phyloP scores from a whole-genome alignment of 2,329 filamentous ascomycete genomes.

The Pyrenochaeta sp. region DNA sequence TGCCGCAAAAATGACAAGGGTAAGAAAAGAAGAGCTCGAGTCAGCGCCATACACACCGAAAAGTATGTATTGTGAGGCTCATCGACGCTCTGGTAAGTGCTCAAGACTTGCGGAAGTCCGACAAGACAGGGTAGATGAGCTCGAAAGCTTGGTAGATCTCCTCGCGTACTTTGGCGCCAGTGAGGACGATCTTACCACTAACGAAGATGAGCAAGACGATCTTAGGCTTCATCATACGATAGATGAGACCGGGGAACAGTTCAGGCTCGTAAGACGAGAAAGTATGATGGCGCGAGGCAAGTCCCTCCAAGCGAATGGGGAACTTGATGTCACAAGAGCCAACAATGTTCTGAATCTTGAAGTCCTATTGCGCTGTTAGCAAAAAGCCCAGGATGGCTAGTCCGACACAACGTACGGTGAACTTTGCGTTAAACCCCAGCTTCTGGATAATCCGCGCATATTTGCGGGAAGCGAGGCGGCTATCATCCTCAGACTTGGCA shows the following conservation, averaged over 20 bases:
- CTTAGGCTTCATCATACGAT: constrained; percentile 99
- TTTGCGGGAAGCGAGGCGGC: constrained; percentile 94
- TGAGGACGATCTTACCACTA: constrained; percentile 96
- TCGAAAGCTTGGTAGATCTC: constrained; percentile 72
- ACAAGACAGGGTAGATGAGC: constrained; percentile 38
- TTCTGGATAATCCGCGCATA: constrained; percentile 99
- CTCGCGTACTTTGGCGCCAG: constrained; percentile 95
- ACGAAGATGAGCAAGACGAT: constrained; percentile 98
- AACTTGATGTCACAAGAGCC: constrained; percentile 99
- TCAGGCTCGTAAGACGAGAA: constrained; percentile 96
- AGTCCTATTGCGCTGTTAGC: constrained; percentile 65
- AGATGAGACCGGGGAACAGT: constrained; percentile 98
- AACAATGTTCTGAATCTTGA: constrained; percentile 98
- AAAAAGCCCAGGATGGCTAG: constrained; percentile 12
- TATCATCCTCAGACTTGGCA: constrained; percentile 97
- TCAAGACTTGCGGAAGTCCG: constrained; percentile 71
- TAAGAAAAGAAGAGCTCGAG: constrained; percentile 24
- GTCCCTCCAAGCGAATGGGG: constrained; percentile 93
- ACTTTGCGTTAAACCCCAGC: constrained; percentile 98
- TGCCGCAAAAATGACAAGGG: constrained; percentile 45
- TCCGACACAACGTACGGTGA: constrained; percentile 64
- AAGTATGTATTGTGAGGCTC: constrained; percentile 9
- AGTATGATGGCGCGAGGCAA: constrained; percentile 97
- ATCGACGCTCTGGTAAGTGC: constrained; percentile 12
- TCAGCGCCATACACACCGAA: constrained; percentile 9